Conservation (phyloP, 768 basidiomycete genomes). For the Calvatia gigantea region DNA sequence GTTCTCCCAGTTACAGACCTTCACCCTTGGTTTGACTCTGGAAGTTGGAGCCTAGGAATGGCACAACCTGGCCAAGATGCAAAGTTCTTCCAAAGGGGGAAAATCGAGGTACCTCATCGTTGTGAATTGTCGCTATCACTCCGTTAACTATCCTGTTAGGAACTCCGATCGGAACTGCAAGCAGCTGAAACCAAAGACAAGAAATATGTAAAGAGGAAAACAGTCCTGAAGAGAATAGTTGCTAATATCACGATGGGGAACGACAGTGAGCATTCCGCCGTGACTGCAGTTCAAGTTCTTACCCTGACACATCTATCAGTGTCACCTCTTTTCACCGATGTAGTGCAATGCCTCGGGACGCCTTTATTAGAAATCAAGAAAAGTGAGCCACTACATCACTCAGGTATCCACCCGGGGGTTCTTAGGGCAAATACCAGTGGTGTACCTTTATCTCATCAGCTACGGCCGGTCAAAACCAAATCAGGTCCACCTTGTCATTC, state of each 20-base stretch:
- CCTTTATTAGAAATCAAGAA: slow-evolving; percentile 98
- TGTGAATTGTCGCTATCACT: background rate
- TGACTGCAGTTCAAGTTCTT: slow-evolving; percentile 18
- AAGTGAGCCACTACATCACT: slow-evolving; percentile 53
- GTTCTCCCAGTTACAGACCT: background rate
- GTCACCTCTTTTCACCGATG: slow-evolving; percentile 93
- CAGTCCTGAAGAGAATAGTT: slow-evolving; percentile 93
- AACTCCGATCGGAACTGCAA: slow-evolving; percentile 88
- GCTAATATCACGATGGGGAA: slow-evolving; percentile 99
- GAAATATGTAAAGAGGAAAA: slow-evolving; percentile 91
- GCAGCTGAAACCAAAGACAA: slow-evolving; percentile 95
- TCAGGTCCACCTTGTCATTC: slow-evolving; percentile 88
- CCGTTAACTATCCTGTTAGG: slow-evolving; percentile 36
- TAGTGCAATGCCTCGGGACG: slow-evolving; percentile 92
- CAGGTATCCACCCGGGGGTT: slow-evolving; percentile 2
- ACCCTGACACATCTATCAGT: slow-evolving; percentile 42
- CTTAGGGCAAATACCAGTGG: slow-evolving; percentile 57
- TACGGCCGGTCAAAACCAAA: slow-evolving; percentile 94
- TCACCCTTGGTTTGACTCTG: background rate
- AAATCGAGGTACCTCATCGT: slow-evolving; percentile 66
- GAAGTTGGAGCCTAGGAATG: slow-evolving; percentile 22
- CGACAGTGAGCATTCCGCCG: slow-evolving; percentile 70
- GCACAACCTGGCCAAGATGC: slow-evolving; percentile 78
- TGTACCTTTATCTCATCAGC: slow-evolving; percentile 95
- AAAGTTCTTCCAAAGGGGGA: slow-evolving; percentile 88